These are phyloP conservation scores for Clonostachys rosea DNA, from an alignment of 2,329 filamentous ascomycete species.

Conservation along the genomic window DNA sequence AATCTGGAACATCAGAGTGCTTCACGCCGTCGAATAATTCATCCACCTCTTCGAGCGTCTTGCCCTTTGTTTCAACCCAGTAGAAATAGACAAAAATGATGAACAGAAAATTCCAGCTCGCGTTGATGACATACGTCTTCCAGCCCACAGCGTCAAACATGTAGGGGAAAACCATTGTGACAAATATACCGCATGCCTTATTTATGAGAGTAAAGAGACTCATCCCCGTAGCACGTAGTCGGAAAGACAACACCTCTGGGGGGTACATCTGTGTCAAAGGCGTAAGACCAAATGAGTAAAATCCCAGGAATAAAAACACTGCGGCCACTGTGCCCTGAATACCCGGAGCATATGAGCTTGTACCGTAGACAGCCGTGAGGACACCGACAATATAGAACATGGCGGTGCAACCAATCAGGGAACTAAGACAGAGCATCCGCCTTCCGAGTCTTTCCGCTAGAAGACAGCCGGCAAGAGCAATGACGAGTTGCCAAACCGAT, in stretches of 20 bases:
- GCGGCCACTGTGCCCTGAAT: slow-evolving; percentile 7
- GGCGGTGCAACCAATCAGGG: neutral
- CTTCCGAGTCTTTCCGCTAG: slow-evolving; percentile 7
- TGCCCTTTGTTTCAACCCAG: slow-evolving; percentile 28
- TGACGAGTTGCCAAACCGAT: slow-evolving; percentile 9
- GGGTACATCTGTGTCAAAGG: slow-evolving; percentile 8
- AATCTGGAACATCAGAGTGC: neutral
- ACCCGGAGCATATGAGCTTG: neutral
- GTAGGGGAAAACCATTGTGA: slow-evolving; percentile 19
- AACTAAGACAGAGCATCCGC: neutral
- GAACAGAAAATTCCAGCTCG: neutral
- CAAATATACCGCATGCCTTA: slow-evolving; percentile 1
- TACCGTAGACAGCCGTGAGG: slow-evolving; percentile 1
- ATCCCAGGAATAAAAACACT: slow-evolving; percentile 9
- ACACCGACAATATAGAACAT: slow-evolving; percentile 4
- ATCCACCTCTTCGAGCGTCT: slow-evolving; percentile 33
- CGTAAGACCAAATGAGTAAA: slow-evolving; percentile 9
- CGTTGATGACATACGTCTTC: slow-evolving; percentile 4
- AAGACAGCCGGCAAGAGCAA: slow-evolving; percentile 1
- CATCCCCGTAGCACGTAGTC: slow-evolving; percentile 7
- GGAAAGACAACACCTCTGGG: slow-evolving; percentile 9
- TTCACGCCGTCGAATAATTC: slow-evolving; percentile 6
- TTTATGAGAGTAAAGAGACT: slow-evolving; percentile 1
- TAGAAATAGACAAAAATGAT: neutral
- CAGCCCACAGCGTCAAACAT: slow-evolving; percentile 20